Percentiles rank a stretch among this genome's conserved stretches.
phyloP scores from a whole-genome alignment of 352 stramenopile species.

The Globisporangium recalcitrans region DNA sequence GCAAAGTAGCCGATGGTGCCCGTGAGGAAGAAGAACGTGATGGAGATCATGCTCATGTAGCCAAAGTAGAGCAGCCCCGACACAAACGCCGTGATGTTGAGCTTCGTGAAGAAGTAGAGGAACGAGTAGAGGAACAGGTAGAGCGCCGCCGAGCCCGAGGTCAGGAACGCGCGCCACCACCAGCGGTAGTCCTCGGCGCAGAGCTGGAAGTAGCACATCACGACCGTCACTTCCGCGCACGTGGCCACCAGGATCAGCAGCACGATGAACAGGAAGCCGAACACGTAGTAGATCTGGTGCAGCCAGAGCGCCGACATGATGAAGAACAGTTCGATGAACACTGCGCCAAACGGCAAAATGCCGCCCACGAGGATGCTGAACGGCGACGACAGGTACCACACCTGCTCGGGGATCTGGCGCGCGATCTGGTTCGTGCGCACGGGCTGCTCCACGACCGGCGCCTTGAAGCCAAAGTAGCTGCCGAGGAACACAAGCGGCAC shows the following conservation, averaged over 20 bases:
- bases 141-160: constrained; percentile 92
- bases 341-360: constrained; percentile 98
- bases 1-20: constrained; percentile 96
- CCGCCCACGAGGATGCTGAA: constrained; percentile 96
- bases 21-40: constrained; percentile 97
- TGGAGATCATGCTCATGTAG: constrained; percentile 98
- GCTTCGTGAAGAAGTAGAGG: constrained; percentile 97
- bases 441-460: constrained; percentile 81
- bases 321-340: constrained; percentile 99
- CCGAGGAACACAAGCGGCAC: constrained; percentile 98
- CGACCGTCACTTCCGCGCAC: constrained; percentile 97
- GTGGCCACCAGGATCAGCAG: constrained; percentile 97
- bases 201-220: constrained; percentile 99
- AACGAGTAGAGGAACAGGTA: constrained; percentile 99
- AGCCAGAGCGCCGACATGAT: constrained; percentile 99
- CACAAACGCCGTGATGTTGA: constrained; percentile 95
- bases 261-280: constrained; percentile 99
- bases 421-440: constrained; percentile 89
- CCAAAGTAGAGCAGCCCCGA: constrained; percentile 98
- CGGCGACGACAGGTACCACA: constrained; percentile 94
- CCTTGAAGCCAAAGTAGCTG: constrained; percentile 95
- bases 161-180: constrained; percentile 97
- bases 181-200: constrained; percentile 99
- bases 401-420: constrained; percentile 90
- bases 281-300: constrained; percentile 99